Conservation (phyloP, 2,329 filamentous ascomycete species). For the Ploettnerulaceae sp. region DNA sequence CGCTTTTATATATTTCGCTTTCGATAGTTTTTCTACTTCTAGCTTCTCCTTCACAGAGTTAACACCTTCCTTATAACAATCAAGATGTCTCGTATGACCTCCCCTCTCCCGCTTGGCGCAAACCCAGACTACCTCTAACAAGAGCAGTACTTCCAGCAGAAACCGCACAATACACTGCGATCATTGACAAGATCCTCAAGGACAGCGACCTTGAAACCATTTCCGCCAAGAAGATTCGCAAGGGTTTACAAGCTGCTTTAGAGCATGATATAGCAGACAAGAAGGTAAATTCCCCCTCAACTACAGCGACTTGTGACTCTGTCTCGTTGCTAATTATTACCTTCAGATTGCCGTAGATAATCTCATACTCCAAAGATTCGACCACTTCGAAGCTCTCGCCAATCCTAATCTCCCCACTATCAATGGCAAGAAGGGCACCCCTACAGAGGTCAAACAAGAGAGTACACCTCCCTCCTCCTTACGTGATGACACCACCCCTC, state of each 20-base stretch:
- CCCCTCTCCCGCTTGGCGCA: not conserved
- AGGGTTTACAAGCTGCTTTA: conserved; percentile 30
- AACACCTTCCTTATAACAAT: not conserved
- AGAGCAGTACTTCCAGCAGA: conserved; percentile 30
- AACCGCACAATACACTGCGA: conserved; percentile 32
- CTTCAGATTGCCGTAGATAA: conserved; percentile 45
- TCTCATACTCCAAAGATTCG: conserved; percentile 52
- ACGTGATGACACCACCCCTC: conserved; percentile 5
- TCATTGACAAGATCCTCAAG: conserved; percentile 38
- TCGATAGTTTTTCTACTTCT: not conserved
- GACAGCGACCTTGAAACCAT: conserved; percentile 36
- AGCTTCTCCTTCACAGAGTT: not conserved
- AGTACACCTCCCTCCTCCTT: conserved; percentile 14
- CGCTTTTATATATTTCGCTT: not conserved
- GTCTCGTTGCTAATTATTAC: conserved; percentile 5
- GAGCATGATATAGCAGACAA: conserved; percentile 35
- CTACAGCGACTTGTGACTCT: not conserved
- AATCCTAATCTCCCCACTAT: conserved; percentile 14
- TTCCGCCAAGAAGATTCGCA: conserved; percentile 37
- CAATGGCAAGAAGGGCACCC: conserved; percentile 17
- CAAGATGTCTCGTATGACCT: conserved; percentile 25
- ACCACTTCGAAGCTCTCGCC: conserved; percentile 29
- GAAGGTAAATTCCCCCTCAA: conserved; percentile 32
- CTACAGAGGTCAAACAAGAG: conserved; percentile 20
- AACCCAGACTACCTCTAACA: conserved; percentile 6